phyloP scores from a whole-genome alignment of 805 yeast species.

The Diddensiella caesifluorescens region DNA sequence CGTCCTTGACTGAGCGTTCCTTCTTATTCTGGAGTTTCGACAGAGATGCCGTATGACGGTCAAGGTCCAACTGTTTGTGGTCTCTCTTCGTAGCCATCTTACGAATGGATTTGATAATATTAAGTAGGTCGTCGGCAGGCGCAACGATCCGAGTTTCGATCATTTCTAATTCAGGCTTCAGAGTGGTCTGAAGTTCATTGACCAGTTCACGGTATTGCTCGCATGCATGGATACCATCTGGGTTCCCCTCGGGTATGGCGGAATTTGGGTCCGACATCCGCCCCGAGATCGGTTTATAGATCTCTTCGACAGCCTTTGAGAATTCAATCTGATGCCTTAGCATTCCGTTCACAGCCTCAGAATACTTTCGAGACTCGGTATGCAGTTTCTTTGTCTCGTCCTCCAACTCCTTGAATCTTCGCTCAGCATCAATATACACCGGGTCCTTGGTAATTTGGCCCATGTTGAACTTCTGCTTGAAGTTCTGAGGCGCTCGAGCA shows the following conservation, averaged over 20 bases:
- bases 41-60: constrained; percentile 67
- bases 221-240: constrained; percentile 92
- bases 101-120: constrained; percentile 73
- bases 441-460: constrained; percentile 61
- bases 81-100: constrained; percentile 94
- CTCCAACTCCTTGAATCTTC: constrained; percentile 91
- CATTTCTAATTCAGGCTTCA: constrained; percentile 89
- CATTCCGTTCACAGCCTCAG: constrained; percentile 89
- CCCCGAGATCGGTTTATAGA: constrained; percentile 94
- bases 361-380: constrained; percentile 86
- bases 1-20: constrained; percentile 82
- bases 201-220: constrained; percentile 88
- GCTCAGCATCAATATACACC: constrained; percentile 91
- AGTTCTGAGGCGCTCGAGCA: constrained; percentile 78
- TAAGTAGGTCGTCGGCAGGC: constrained; percentile 87
- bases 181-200: constrained; percentile 72
- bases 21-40: constrained; percentile 75
- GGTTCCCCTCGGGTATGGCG: constrained; percentile 84
- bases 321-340: constrained; percentile 89
- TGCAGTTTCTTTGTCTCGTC: constrained; percentile 81
- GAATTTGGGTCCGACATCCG: constrained; percentile 85
- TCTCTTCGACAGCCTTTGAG: constrained; percentile 91
- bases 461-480: constrained; percentile 89
- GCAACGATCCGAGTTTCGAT: constrained; percentile 83
- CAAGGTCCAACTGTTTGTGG: constrained; percentile 91